Conservation (phyloP, 1,284 basidiomycete genomes). For the Puccinia coronata region DNA sequence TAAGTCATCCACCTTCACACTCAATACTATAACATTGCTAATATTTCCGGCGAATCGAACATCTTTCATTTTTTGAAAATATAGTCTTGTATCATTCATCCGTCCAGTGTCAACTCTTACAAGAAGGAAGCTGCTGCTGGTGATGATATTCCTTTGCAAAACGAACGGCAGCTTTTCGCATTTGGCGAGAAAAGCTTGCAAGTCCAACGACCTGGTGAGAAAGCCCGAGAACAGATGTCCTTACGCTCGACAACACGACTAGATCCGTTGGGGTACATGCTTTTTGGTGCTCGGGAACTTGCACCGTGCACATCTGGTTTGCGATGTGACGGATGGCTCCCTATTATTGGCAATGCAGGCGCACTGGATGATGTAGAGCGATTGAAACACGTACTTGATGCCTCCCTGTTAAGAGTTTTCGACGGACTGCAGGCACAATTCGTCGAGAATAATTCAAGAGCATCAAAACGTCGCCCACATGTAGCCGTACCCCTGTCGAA, state of each 20-base stretch:
- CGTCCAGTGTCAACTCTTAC: slow-evolving; percentile 46
- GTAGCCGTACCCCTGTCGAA: not conserved
- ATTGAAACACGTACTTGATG: slow-evolving; percentile 79
- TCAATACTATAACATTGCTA: not conserved
- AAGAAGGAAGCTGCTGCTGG: slow-evolving; percentile 49
- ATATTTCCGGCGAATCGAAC: not conserved
- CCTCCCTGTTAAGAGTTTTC: slow-evolving; percentile 85
- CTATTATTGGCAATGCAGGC: slow-evolving; percentile 73
- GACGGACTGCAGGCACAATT: slow-evolving; percentile 68
- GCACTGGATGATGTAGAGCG: slow-evolving; percentile 79
- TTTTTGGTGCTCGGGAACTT: slow-evolving; percentile 85
- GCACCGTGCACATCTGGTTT: slow-evolving; percentile 59
- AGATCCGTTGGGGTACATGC: slow-evolving; percentile 85
- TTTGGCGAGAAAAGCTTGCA: slow-evolving; percentile 72
- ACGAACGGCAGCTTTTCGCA: slow-evolving; percentile 74
- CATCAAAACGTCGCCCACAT: not conserved
- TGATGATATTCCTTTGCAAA: slow-evolving; percentile 48
- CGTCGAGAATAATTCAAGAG: slow-evolving; percentile 13
- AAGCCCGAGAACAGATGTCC: slow-evolving; percentile 48
- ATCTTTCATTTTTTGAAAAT: not conserved
- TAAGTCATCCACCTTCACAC: not conserved
- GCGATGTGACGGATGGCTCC: slow-evolving; percentile 88
- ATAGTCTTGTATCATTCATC: slow-evolving; percentile 43
- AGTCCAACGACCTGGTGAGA: slow-evolving; percentile 37
- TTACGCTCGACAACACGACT: slow-evolving; percentile 63